These are phyloP conservation scores for Caryopteris hybrid DNA, from an alignment of 305 asterid genomes.

Conservation along the genomic window DNA sequence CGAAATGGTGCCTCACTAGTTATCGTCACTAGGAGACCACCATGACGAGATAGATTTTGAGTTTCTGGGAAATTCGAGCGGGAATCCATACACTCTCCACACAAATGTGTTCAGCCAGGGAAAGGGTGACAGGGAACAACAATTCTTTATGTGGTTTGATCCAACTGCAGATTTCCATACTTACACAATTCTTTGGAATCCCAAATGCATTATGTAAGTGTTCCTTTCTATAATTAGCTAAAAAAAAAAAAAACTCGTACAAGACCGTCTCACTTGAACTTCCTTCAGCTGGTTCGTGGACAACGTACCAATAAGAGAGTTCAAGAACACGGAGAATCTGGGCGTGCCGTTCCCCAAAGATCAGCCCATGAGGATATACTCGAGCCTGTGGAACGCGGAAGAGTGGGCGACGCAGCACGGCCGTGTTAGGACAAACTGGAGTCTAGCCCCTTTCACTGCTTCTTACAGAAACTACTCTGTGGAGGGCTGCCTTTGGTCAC, in stretches of 20 bases:
- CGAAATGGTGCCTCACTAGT: conserved; percentile 16
- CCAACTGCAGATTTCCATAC: conserved; percentile 64
- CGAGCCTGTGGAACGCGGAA: conserved; percentile 61
- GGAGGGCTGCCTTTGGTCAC: conserved; percentile 50
- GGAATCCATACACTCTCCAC: conserved; percentile 61
- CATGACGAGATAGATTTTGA: conserved; percentile 72
- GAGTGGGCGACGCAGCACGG: conserved; percentile 69
- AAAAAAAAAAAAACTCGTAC: too few species aligned
- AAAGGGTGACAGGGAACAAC: conserved; percentile 55
- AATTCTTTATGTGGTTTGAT: conserved; percentile 66
- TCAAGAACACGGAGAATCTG: conserved; percentile 34
- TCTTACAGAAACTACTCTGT: conserved; percentile 42
- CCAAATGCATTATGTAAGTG: conserved; percentile 51
- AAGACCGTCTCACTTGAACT: too few species aligned
- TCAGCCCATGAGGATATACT: conserved; percentile 60
- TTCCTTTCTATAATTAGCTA: too few species aligned
- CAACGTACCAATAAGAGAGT: conserved; percentile 52
- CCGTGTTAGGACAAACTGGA: conserved; percentile 53
- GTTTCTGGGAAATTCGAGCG: conserved; percentile 55
- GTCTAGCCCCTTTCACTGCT: conserved; percentile 54
- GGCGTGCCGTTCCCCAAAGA: conserved; percentile 45
- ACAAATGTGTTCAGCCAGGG: conserved; percentile 60
- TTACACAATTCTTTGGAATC: conserved; percentile 61
- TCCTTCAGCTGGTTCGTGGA: conserved; percentile 33
- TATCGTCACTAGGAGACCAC: conserved; percentile 48